phyloP scores from a whole-genome alignment of 345 rosid species.

The Tarenaya hassleriana region DNA sequence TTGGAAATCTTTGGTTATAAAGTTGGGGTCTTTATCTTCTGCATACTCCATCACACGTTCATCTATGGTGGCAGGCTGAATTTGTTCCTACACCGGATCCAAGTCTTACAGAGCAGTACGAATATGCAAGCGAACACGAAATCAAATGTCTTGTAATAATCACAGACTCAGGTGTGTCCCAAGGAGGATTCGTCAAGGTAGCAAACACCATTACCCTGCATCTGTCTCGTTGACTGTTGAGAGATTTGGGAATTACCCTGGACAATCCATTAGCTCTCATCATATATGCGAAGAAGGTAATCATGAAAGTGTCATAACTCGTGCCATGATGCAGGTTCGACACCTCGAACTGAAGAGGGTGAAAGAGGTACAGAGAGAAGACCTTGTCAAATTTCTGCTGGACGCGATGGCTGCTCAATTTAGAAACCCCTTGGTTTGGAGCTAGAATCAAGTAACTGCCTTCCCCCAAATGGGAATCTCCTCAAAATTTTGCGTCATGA shows the following conservation, averaged over 20 bases:
- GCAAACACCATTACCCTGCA: background rate
- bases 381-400: conserved; percentile 58
- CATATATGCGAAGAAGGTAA: background rate
- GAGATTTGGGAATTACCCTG: background rate
- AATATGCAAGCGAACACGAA: conserved; percentile 88
- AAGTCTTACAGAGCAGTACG: conserved; percentile 93
- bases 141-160: conserved; percentile 83
- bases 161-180: conserved; percentile 66
- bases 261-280: background rate
- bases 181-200: conserved; percentile 75
- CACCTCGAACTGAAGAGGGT: conserved; percentile 77
- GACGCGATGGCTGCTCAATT: conserved; percentile 69
- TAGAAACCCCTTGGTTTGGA: conserved; percentile 70
- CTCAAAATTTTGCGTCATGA: background rate
- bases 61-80: conserved; percentile 53
- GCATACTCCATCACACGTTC: conserved; percentile 17
- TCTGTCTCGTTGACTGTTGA: background rate
- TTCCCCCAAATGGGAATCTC: background rate
- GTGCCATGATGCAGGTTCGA: conserved; percentile 46
- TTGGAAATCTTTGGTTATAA: background rate
- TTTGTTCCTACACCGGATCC: conserved; percentile 86
- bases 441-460: conserved; percentile 24
- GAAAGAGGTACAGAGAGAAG: conserved; percentile 64
- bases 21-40: conserved; percentile 2
- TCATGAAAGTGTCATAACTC: background rate